phyloP scores from a whole-genome alignment of 768 basidiomycete species.

The Filobasidium wieringae region DNA sequence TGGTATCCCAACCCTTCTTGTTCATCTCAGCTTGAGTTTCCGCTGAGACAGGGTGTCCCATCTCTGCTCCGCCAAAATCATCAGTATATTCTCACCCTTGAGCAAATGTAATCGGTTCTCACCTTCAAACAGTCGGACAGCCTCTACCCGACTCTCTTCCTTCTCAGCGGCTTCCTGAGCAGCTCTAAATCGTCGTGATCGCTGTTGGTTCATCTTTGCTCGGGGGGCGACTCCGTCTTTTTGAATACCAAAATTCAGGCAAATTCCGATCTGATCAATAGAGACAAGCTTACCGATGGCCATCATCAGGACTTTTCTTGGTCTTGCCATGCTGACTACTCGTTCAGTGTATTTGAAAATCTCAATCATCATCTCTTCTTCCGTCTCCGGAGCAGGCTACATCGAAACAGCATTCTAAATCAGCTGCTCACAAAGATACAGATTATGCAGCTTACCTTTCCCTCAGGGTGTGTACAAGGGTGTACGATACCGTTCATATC shows the following conservation, averaged over 20 bases:
- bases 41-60: conserved; percentile 70
- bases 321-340: conserved; percentile 91
- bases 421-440: too few species aligned
- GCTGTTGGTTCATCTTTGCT: conserved; percentile 99
- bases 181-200: conserved; percentile 86
- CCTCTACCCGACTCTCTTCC: conserved; percentile 71
- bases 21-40: conserved; percentile 53
- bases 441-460: conserved; percentile 51
- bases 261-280: neutral
- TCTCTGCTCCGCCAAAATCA: conserved; percentile 46
- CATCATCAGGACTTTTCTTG: conserved; percentile 92
- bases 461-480: conserved; percentile 98
- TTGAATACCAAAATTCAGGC: too few species aligned
- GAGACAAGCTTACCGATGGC: conserved; percentile 64
- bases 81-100: neutral
- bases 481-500: conserved; percentile 99
- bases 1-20: conserved; percentile 88
- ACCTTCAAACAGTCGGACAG: conserved; percentile 78
- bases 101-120: conserved; percentile 15
- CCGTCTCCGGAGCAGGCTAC: conserved; percentile 89
- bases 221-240: conserved; percentile 92
- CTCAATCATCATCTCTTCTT: conserved; percentile 98
- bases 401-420: neutral
- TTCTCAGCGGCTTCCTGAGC: conserved; percentile 92
- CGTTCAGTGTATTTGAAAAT: conserved; percentile 93